Conservation (phyloP, 176 grass and related monocot genomes). For the Dendrocalamus sinicus region DNA sequence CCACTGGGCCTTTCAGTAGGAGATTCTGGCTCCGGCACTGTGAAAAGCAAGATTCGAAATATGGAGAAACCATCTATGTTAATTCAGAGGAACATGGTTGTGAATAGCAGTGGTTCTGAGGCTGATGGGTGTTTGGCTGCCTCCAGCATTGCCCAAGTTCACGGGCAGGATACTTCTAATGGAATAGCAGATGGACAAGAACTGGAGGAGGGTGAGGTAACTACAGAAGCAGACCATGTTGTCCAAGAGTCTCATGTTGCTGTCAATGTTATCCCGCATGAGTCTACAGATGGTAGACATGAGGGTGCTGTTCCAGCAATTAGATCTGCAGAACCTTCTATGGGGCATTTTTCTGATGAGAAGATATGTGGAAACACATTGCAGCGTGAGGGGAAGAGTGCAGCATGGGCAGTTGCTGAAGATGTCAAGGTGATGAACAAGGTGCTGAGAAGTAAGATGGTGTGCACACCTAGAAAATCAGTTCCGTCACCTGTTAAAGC, state of each 20-base stretch:
- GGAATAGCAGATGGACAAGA: too few species aligned
- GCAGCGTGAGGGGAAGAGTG: neutral
- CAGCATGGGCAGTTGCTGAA: slow-evolving; percentile 15
- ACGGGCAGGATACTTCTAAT: too few species aligned
- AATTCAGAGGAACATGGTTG: too few species aligned
- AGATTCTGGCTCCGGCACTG: too few species aligned
- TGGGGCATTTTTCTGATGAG: neutral
- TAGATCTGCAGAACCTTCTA: neutral
- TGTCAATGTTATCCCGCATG: neutral
- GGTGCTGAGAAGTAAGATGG: neutral
- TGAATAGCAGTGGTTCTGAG: too few species aligned
- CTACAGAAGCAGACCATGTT: neutral
- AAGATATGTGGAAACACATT: neutral
- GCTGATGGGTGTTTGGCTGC: too few species aligned
- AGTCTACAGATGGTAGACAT: slow-evolving; percentile 1
- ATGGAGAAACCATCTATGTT: too few species aligned
- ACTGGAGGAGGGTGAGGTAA: too few species aligned
- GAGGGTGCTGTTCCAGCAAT: neutral
- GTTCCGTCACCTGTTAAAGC: neutral
- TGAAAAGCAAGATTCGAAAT: too few species aligned
- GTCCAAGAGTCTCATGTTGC: slow-evolving; percentile 20
- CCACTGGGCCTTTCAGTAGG: too few species aligned
- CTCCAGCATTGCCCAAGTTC: too few species aligned
- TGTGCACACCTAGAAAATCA: slow-evolving; percentile 25
- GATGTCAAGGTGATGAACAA: slow-evolving; percentile 9